These are phyloP conservation scores for Coemansia sp. DNA, from an alignment of 192 early-diverging fungal genomes.

Conservation along the genomic window DNA sequence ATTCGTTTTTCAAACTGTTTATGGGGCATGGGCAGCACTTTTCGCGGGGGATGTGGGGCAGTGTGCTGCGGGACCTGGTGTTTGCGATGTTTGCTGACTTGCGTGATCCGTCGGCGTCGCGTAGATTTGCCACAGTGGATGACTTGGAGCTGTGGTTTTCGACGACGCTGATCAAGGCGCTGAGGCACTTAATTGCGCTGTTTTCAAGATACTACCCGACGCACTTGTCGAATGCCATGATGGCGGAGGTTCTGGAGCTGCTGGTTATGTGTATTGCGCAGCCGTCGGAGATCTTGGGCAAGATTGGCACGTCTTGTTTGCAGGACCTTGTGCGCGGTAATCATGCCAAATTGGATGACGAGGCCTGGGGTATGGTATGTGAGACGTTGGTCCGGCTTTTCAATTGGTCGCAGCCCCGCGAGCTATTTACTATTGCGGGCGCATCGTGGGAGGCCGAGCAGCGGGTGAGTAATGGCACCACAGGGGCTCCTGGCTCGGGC, in stretches of 20 bases:
- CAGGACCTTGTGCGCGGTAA: conserved; percentile 86
- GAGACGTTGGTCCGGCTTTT: conserved; percentile 71
- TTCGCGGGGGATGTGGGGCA: conserved; percentile 76
- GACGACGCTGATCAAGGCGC: conserved; percentile 89
- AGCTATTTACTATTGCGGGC: conserved; percentile 48
- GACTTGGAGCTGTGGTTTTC: conserved; percentile 92
- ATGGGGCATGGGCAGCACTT: conserved; percentile 75
- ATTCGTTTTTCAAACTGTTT: conserved; percentile 80
- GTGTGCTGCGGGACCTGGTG: conserved; percentile 76
- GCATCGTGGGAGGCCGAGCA: conserved; percentile 25
- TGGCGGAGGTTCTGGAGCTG: conserved; percentile 76
- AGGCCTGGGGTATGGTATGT: conserved; percentile 73
- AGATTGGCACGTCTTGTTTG: conserved; percentile 86
- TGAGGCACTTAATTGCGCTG: conserved; percentile 82
- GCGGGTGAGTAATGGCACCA: background rate
- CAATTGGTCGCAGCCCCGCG: conserved; percentile 73
- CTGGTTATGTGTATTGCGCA: conserved; percentile 85
- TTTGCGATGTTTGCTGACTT: conserved; percentile 91
- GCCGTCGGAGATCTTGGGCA: conserved; percentile 87
- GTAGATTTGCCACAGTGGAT: conserved; percentile 73
- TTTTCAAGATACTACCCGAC: conserved; percentile 71
- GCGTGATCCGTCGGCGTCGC: conserved; percentile 52
- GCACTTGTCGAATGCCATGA: conserved; percentile 67
- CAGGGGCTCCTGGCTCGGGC: background rate
- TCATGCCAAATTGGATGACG: conserved; percentile 65